Base-by-base conservation (phyloP, 2,329 filamentous ascomycete species). In the Metarhizium album region DNA sequence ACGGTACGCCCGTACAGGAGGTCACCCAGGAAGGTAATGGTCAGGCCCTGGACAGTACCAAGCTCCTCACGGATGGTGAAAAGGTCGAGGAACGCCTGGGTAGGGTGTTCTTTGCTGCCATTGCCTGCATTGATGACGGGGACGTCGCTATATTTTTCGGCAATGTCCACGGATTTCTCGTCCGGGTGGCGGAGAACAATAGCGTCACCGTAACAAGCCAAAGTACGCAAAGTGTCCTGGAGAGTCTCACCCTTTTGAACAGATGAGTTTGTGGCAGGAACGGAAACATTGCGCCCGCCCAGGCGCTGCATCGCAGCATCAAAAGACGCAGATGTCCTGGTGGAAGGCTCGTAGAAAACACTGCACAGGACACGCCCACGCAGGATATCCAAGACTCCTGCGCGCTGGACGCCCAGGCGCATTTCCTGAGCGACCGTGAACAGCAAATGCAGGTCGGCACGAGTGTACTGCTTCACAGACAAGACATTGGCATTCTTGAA, bases 41-140 rank as follows among this genome's bases (percentile, higher is more conserved):
- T 97, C 56, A 98, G 76, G 48, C 91, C 91, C 64, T 91, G 90
- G 51, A 97, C 91, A 0, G 90, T 96, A 56, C 93, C 93, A 8
- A 97, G 78, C 70, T 98, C 93, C 70, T 98, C 93, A 59, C 93
- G 88, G 64, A 98, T 98, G 50, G 93, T 97, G 75, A 96, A 98
- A 52, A 98, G 84, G 63, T 98, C 93, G 22, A 98, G 76, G 78
- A 98, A 93, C 0, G 93, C 93, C 71, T 98, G 93, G 0, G 93
- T 98, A 1, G 93, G 93, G 71, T 98, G 93, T 73, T 98, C 93
- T 61, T 88, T 84, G 70, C 86, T 90, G 56, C 93, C 93, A 66
- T 98, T 98, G 47, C 93, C 93, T 57, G 90, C 93, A 66, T 98
- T 98, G 76, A 98, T 91, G 63, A 98, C 83, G 1, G 93, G 93